Percentiles rank a stretch among this genome's conserved stretches.
These are phyloP conservation scores for Pyricularia sp. DNA, from an alignment of 2,329 filamentous ascomycete genomes.

Conservation along the genomic window DNA sequence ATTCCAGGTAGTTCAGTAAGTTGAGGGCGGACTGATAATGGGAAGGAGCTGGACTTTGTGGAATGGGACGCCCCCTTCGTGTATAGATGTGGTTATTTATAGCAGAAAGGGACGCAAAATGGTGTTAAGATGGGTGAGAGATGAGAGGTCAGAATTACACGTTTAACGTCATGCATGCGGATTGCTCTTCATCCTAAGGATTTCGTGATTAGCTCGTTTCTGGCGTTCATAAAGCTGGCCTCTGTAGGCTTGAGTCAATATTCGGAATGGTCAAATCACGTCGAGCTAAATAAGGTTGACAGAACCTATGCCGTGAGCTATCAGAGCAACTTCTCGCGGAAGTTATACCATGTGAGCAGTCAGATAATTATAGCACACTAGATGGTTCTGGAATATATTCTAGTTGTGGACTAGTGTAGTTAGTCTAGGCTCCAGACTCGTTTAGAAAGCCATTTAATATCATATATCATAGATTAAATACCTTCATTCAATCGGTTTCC, in stretches of 20 bases:
- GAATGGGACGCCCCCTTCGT: neutral
- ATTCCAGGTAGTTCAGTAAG: slow-evolving; percentile 25
- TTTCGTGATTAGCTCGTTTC: neutral
- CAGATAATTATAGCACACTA: neutral
- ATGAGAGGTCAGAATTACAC: neutral
- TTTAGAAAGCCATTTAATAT: no score
- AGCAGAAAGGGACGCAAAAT: neutral
- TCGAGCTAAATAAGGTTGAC: neutral
- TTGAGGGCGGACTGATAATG: neutral
- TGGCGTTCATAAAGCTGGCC: neutral
- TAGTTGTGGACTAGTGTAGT: neutral
- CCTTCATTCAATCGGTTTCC: neutral
- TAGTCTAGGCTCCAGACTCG: neutral
- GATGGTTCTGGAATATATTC: no score
- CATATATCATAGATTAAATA: neutral
- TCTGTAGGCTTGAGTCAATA: neutral
- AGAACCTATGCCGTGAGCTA: neutral
- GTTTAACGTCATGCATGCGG: neutral
- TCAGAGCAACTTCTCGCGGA: neutral
- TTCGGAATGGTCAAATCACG: neutral
- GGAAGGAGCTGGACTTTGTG: neutral
- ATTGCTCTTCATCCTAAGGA: neutral
- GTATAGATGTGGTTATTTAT: neutral
- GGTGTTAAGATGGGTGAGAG: neutral
- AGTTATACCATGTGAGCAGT: neutral